Percentiles rank a stretch among this genome's conserved stretches.
phyloP scores from a whole-genome alignment of 352 stramenopile species.

The Globisporangium uncinulatum region DNA sequence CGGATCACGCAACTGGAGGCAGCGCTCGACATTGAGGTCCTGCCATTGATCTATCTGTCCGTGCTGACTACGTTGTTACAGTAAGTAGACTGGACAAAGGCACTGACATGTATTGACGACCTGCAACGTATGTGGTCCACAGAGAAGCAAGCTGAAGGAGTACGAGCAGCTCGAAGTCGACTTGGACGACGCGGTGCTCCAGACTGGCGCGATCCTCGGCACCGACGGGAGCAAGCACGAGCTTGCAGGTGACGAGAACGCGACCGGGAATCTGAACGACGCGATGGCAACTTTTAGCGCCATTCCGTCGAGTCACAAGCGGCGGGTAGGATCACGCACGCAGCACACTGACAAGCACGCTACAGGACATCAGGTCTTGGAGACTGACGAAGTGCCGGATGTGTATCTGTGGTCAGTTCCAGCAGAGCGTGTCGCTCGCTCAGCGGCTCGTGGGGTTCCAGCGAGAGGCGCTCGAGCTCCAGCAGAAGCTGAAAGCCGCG shows the following conservation, averaged over 20 bases:
- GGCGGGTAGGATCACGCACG: constrained; percentile 29
- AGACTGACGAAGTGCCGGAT: background rate
- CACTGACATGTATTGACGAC: background rate
- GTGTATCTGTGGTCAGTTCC: constrained; percentile 37
- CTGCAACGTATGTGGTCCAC: background rate
- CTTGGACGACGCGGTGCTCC: constrained; percentile 56
- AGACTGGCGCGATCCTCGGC: constrained; percentile 42
- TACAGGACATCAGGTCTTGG: too few relatives aligned
- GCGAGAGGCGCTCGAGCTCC: constrained; percentile 34
- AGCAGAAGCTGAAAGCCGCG: constrained; percentile 31
- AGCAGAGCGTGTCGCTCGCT: constrained; percentile 63
- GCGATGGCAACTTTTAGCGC: constrained; percentile 55
- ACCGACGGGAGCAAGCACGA: background rate
- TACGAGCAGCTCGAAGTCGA: constrained; percentile 76
- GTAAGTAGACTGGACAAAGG: too few relatives aligned
- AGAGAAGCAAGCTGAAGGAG: constrained; percentile 57
- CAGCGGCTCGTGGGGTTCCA: constrained; percentile 70
- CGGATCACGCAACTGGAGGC: constrained; percentile 53
- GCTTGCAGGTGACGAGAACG: background rate
- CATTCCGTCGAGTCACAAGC: constrained; percentile 60
- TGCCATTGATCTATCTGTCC: background rate
- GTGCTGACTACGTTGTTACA: too few relatives aligned
- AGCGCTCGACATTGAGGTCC: constrained; percentile 47
- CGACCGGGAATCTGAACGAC: constrained; percentile 24
- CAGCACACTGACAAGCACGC: background rate